A percentile compares a stretch with the other conserved stretches of the same genome.
Evolutionary conservation across 768 basidiomycete species (phyloP).

Genomic region (Chalciporus pseudorubinellus): DNA sequence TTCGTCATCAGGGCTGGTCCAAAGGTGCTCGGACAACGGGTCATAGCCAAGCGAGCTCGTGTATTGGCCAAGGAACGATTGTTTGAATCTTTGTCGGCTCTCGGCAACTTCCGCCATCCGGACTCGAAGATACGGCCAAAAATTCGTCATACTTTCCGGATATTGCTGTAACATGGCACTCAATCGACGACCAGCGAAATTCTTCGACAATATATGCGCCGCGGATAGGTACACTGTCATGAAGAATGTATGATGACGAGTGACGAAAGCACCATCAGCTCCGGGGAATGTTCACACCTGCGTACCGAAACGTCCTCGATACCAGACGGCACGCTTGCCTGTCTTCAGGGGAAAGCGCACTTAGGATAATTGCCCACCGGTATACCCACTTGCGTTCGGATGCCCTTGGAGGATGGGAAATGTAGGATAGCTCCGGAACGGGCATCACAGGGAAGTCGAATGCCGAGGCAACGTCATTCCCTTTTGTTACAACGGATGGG

Average conservation of each 20-base stretch:
- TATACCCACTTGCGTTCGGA: conserved; percentile 56
- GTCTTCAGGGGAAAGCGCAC: conserved; percentile 44
- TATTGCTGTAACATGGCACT: conserved; percentile 37
- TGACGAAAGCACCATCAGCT: not conserved
- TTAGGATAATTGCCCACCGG: conserved; percentile 53
- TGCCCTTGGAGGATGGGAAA: conserved; percentile 57
- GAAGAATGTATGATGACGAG: not conserved
- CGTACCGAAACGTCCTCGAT: conserved; percentile 61
- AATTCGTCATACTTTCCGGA: conserved; percentile 49
- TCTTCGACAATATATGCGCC: conserved; percentile 40
- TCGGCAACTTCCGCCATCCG: conserved; percentile 44
- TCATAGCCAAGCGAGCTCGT: conserved; percentile 27
- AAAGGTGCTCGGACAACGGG: conserved; percentile 46
- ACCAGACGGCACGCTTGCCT: conserved; percentile 48
- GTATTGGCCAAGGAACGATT: conserved; percentile 50
- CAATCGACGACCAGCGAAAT: conserved; percentile 53
- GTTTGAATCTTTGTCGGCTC: conserved; percentile 40
- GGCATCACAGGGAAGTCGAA: not conserved
- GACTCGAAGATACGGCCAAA: conserved; percentile 68
- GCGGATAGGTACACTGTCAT: conserved; percentile 64
- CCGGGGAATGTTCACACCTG: conserved; percentile 39
- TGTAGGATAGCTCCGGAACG: conserved; percentile 33
- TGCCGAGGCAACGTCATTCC: not conserved
- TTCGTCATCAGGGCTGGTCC: conserved; percentile 58
- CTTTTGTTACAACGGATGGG: not conserved